Conservation (phyloP, 2,329 filamentous ascomycete species). For the Aspergillus chevalieri region DNA sequence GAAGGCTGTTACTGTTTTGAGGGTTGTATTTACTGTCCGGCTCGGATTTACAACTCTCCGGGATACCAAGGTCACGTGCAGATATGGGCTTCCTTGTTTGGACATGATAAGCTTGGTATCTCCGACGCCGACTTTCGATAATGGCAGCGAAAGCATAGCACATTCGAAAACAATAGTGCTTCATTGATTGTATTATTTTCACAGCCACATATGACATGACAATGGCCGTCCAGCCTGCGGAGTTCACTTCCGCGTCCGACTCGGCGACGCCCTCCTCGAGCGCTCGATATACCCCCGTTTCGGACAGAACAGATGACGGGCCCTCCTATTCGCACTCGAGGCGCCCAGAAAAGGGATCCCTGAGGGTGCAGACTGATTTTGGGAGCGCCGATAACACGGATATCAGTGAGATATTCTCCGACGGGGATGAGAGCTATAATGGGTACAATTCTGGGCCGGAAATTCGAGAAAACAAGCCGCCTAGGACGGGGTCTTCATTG, state of each 20-base stretch:
- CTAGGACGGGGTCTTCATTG: slow-evolving; percentile 17
- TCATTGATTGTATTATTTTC: too few relatives aligned
- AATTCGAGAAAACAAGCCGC: slow-evolving; percentile 4
- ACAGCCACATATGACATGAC: too few relatives aligned
- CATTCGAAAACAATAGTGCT: too few relatives aligned
- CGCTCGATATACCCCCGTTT: slow-evolving; percentile 30
- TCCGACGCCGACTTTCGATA: too few relatives aligned
- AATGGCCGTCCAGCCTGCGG: neutral
- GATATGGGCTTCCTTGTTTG: too few relatives aligned
- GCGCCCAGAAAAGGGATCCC: slow-evolving; percentile 14
- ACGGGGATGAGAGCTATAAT: slow-evolving; percentile 20
- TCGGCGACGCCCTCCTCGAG: slow-evolving; percentile 13
- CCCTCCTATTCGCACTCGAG: slow-evolving; percentile 7
- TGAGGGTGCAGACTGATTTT: slow-evolving; percentile 33
- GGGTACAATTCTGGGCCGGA: slow-evolving; percentile 24
- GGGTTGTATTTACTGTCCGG: too few relatives aligned
- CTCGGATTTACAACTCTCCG: too few relatives aligned
- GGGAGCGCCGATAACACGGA: slow-evolving; percentile 3
- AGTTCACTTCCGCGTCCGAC: slow-evolving; percentile 15
- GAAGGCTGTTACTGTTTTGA: too few relatives aligned
- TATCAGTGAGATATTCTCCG: slow-evolving; percentile 9
- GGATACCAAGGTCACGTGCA: too few relatives aligned
- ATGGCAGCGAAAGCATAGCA: too few relatives aligned
- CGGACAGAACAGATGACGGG: slow-evolving; percentile 25
- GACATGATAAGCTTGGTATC: too few relatives aligned